phyloP scores from a whole-genome alignment of 306 rosid species.

The Vicia sativa region DNA sequence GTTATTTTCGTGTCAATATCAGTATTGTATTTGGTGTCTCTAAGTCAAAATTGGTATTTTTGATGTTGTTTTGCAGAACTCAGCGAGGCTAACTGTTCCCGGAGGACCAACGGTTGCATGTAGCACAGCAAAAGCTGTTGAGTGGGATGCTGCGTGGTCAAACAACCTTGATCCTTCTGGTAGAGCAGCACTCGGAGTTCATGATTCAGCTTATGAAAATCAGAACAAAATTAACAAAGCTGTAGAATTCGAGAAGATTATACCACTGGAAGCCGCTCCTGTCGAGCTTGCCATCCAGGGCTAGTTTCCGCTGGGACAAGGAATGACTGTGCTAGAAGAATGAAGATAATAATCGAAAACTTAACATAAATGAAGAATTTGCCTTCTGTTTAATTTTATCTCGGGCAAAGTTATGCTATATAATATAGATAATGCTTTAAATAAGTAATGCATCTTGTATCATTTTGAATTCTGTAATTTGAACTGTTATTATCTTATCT shows the following conservation, averaged over 20 bases:
- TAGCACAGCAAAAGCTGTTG: constrained; percentile 92
- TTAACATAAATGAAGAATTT: constrained; percentile 21
- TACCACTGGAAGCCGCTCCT: constrained; percentile 53
- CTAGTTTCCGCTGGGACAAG: constrained; percentile 34
- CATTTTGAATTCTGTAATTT: constrained; percentile 22
- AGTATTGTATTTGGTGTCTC: neutral
- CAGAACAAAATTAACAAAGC: constrained; percentile 32
- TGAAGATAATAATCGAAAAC: constrained; percentile 35
- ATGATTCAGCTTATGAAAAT: constrained; percentile 65
- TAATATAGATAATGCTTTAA: constrained; percentile 33
- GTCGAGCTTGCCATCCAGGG: constrained; percentile 65
- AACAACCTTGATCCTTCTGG: constrained; percentile 93
- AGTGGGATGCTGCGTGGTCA: constrained; percentile 92
- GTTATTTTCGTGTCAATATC: neutral
- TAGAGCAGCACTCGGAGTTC: constrained; percentile 92
- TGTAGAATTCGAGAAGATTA: constrained; percentile 55
- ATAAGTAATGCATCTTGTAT: constrained; percentile 30
- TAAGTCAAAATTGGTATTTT: neutral
- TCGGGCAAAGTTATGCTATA: constrained; percentile 29
- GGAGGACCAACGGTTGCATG: constrained; percentile 96
- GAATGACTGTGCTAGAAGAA: constrained; percentile 30
- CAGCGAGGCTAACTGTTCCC: constrained; percentile 82
- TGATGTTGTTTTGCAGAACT: constrained; percentile 59
- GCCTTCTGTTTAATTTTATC: constrained; percentile 32
- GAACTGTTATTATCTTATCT: constrained; percentile 28